Percentiles rank a stretch among this genome's conserved stretches.
These are phyloP conservation scores for Chrysosporium queenslandicum DNA, from an alignment of 2,329 filamentous ascomycete species.

Conservation along the genomic window DNA sequence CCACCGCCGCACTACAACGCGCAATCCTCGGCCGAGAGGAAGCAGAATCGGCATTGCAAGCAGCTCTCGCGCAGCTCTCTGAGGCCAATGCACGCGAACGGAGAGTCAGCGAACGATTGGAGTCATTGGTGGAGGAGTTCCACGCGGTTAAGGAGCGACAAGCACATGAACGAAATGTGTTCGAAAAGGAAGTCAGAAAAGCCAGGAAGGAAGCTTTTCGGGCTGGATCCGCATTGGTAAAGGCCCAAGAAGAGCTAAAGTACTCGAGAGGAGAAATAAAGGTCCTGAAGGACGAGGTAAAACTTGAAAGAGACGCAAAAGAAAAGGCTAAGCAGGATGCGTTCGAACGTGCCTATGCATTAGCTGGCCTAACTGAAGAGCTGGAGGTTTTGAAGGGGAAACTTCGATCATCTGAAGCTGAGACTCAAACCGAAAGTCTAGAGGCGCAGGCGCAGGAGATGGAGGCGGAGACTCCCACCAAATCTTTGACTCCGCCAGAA, in stretches of 20 bases:
- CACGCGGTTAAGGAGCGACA: slow-evolving; percentile 44
- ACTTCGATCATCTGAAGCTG: slow-evolving; percentile 32
- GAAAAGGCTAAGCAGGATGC: slow-evolving; percentile 40
- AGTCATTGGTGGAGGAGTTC: slow-evolving; percentile 43
- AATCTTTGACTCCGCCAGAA: slow-evolving; percentile 21
- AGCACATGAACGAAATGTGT: slow-evolving; percentile 39
- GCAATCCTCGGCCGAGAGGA: slow-evolving; percentile 40
- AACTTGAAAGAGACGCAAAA: slow-evolving; percentile 40
- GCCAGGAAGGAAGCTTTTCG: slow-evolving; percentile 50
- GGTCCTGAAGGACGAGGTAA: slow-evolving; percentile 44
- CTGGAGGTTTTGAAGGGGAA: slow-evolving; percentile 35
- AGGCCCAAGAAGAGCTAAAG: slow-evolving; percentile 44
- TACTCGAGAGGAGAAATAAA: slow-evolving; percentile 37
- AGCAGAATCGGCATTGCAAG: slow-evolving; percentile 33
- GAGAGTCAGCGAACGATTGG: slow-evolving; percentile 37
- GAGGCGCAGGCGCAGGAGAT: slow-evolving; percentile 27
- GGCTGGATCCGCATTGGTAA: slow-evolving; percentile 45
- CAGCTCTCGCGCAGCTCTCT: slow-evolving; percentile 29
- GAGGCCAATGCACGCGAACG: slow-evolving; percentile 37
- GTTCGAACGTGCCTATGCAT: slow-evolving; percentile 39
- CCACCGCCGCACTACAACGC: slow-evolving; percentile 36
- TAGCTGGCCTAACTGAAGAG: slow-evolving; percentile 39
- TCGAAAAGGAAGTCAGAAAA: slow-evolving; percentile 49
- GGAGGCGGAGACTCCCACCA: slow-evolving; percentile 11
- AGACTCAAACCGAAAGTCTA: slow-evolving; percentile 27